Base-by-base conservation (phyloP, 2,329 filamentous ascomycete genomes). In the Verticillium dahliae region DNA sequence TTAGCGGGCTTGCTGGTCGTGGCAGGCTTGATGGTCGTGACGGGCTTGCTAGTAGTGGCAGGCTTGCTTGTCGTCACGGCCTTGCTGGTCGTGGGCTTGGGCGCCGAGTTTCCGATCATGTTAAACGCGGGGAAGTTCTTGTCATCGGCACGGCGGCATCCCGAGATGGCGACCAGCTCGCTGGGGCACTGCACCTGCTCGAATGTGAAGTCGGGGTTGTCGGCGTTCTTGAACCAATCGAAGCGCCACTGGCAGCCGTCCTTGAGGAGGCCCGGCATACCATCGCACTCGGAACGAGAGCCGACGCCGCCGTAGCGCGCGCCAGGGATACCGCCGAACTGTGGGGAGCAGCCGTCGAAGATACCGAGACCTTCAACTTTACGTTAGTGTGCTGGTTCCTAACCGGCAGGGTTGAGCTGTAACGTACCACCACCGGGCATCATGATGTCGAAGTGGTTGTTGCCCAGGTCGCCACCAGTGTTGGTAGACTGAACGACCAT, bases 401-500 rank as follows among this genome's bases (percentile, higher is more conserved):
- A 7, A 15, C 18, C 6, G 39, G 7, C 39, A n/a, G 18, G 15
- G 18, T n/a, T n/a, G n/a, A 22, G 7, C 18, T 27, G 45, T n/a
- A 6, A 52, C 15, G 81, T 76, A 35, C 84, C 84, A 61, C 84
- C 83, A 10, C 84, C 84, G 3, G 81, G 81, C 39, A 83, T 81
- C 72, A 78, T 69, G 27, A 87, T 69, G 72, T 87, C 84, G 67
- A 87, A 88, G 65, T 87, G 85, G 69, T 86, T 85, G 38, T 69
- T 67, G 41, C 77, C 77, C 10, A 87, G 74, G 69, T 87, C 85
- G 22, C 76, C 77, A 54, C 85, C 85, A 1, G 85, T 88, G 71
- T 88, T 88, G 39, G 83, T 86, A 10, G 84, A 82, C 69, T 89
- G 86, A n/a, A 89, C 81, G 60, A 89, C 76, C 82, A 88, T 85